These are phyloP conservation scores for Centrapalus pauciflorus DNA, from an alignment of 129 eudicot species.

Conservation along the genomic window DNA sequence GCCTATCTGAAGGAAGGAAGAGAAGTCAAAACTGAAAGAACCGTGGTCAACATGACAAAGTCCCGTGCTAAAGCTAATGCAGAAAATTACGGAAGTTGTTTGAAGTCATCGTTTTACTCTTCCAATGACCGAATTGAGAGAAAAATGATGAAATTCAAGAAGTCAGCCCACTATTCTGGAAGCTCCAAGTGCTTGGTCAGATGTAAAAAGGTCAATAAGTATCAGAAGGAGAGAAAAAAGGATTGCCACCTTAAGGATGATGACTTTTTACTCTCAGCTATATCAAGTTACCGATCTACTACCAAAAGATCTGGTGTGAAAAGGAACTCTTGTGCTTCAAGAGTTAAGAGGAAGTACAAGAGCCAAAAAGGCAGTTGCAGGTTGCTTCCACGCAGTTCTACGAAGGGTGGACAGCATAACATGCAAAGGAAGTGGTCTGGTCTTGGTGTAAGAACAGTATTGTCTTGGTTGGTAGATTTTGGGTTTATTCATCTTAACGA, in stretches of 20 bases:
- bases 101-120: neutral
- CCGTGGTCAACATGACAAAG: slow-evolving; percentile 23
- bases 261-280: slow-evolving; percentile 71
- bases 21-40: slow-evolving; percentile 44
- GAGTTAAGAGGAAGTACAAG: slow-evolving; percentile 53
- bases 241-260: slow-evolving; percentile 50
- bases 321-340: slow-evolving; percentile 24
- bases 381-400: slow-evolving; percentile 57
- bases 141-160: neutral
- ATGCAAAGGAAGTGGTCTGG: slow-evolving; percentile 46
- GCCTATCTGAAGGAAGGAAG: slow-evolving; percentile 58
- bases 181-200: neutral
- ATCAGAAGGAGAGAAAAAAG: slow-evolving; percentile 35
- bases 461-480: slow-evolving; percentile 70
- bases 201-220: slow-evolving; percentile 11
- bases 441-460: slow-evolving; percentile 54
- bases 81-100: slow-evolving; percentile 3
- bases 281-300: slow-evolving; percentile 36
- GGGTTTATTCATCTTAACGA: slow-evolving; percentile 65
- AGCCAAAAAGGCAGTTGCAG: slow-evolving; percentile 74
- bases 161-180: slow-evolving; percentile 1
- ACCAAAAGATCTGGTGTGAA: slow-evolving; percentile 17
- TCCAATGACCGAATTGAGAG: neutral
- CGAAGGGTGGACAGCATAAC: slow-evolving; percentile 38
- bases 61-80: no score